Conservation (phyloP, 2,329 filamentous ascomycete species). For the Sordariomycetes sp. region DNA sequence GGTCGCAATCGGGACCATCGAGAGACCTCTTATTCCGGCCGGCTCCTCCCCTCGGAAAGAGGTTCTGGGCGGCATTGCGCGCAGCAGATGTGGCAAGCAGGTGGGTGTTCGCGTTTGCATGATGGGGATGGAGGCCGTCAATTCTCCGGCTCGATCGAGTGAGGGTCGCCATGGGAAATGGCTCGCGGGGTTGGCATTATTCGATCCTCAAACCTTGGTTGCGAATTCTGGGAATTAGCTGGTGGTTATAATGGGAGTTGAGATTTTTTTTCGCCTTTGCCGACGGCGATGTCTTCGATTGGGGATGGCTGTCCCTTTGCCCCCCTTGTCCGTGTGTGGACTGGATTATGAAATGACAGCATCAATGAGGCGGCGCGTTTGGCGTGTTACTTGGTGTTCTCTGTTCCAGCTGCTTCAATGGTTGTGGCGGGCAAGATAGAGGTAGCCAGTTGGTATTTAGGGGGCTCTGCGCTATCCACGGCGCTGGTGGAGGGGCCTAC, state of each 20-base stretch:
- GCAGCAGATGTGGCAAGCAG: conserved; percentile 17
- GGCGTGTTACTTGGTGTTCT: not conserved
- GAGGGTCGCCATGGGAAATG: conserved; percentile 36
- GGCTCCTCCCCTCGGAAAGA: conserved; percentile 19
- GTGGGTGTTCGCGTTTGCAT: conserved; percentile 15
- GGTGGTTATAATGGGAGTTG: not conserved
- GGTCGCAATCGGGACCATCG: conserved; percentile 29
- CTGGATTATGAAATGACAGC: not conserved
- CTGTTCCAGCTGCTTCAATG: not conserved
- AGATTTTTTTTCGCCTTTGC: not conserved
- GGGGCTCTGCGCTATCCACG: too few relatives aligned
- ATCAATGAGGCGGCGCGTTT: not conserved
- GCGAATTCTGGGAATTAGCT: conserved; percentile 19
- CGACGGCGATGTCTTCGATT: not conserved
- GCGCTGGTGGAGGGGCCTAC: too few relatives aligned
- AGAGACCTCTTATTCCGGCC: conserved; percentile 38
- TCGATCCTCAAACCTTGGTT: conserved; percentile 16
- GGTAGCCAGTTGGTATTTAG: too few relatives aligned
- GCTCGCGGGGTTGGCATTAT: not conserved
- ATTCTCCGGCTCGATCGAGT: conserved; percentile 39
- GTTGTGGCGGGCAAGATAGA: too few relatives aligned
- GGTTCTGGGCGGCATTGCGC: conserved; percentile 17
- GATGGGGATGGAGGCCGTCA: conserved; percentile 30
- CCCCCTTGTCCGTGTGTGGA: not conserved
- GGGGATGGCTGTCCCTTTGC: not conserved